Evolutionary conservation across 805 yeast species (phyloP).

Genomic region (Suhomyces sp.): DNA sequence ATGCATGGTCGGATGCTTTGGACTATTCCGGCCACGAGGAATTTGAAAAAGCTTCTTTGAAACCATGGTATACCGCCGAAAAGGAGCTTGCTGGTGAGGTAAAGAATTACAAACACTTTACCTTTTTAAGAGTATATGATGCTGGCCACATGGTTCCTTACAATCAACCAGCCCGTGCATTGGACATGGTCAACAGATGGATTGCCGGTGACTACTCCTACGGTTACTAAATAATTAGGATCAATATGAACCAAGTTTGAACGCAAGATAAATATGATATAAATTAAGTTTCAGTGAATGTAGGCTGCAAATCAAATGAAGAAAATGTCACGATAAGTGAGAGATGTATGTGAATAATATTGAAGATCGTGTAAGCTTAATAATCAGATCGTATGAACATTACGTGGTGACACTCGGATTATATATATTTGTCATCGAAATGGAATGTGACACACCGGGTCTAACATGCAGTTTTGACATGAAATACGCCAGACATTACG

Average conservation of each 20-base stretch:
- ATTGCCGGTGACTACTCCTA: conserved; percentile 38
- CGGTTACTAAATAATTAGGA: conserved; percentile 1
- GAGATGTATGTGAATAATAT: too few relatives aligned
- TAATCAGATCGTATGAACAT: too few relatives aligned
- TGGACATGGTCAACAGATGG: conserved; percentile 26
- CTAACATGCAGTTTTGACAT: background rate
- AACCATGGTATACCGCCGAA: conserved; percentile 16
- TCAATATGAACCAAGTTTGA: too few relatives aligned
- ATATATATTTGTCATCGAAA: background rate
- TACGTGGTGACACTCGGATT: too few relatives aligned
- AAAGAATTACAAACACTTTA: conserved; percentile 25
- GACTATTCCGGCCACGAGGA: conserved; percentile 17
- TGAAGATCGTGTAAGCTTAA: too few relatives aligned
- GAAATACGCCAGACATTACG: background rate
- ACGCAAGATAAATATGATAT: too few relatives aligned
- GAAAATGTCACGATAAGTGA: background rate
- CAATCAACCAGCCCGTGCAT: conserved; percentile 20
- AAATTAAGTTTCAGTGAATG: too few relatives aligned
- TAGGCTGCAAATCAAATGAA: too few relatives aligned
- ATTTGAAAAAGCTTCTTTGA: conserved; percentile 14
- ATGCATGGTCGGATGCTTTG: conserved; percentile 34
- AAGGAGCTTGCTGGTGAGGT: conserved; percentile 38
- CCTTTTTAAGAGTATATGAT: conserved; percentile 23
- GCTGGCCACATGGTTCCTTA: conserved; percentile 28
- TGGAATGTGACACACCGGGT: background rate